Evolutionary conservation across 108 stramenopile genomes (phyloP).

Genomic region (Nitzschia inconspicua): DNA sequence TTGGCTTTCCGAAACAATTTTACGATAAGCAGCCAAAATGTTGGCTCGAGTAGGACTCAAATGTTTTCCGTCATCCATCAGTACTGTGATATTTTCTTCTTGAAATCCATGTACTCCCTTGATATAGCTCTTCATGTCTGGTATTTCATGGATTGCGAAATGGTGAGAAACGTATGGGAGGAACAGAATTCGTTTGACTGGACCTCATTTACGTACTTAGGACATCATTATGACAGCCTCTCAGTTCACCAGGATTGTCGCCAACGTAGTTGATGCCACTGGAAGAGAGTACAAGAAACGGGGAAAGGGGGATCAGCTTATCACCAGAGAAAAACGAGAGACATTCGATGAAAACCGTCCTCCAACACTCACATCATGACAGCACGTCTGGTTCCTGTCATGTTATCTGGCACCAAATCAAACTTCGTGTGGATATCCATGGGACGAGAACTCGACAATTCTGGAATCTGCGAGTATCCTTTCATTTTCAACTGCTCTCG

Average conservation of each 20-base stretch:
- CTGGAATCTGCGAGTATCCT: constrained; percentile 54
- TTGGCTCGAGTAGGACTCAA: constrained; percentile 57
- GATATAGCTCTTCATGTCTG: constrained; percentile 79
- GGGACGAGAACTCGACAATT: constrained; percentile 57
- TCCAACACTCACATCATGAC: constrained; percentile 60
- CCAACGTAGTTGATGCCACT: constrained; percentile 92
- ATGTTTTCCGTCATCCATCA: constrained; percentile 83
- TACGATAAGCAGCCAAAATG: constrained; percentile 70
- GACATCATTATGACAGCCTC: not conserved
- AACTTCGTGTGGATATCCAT: constrained; percentile 30
- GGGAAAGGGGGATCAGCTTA: constrained; percentile 73
- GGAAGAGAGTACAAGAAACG: too few species aligned
- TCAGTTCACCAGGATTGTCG: constrained; percentile 49
- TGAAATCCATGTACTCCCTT: constrained; percentile 76
- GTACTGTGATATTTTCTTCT: constrained; percentile 61
- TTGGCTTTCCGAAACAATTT: constrained; percentile 34
- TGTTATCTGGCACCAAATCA: constrained; percentile 33
- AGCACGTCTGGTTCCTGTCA: constrained; percentile 41
- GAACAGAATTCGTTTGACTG: not conserved
- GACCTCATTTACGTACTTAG: not conserved
- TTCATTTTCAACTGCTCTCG: constrained; percentile 32
- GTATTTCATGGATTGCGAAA: not conserved
- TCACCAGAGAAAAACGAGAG: constrained; percentile 32
- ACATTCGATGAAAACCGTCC: not conserved
- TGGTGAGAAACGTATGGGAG: not conserved